These are phyloP conservation scores for Naganishia friedmannii DNA, from an alignment of 768 basidiomycete genomes.

Conservation along the genomic window DNA sequence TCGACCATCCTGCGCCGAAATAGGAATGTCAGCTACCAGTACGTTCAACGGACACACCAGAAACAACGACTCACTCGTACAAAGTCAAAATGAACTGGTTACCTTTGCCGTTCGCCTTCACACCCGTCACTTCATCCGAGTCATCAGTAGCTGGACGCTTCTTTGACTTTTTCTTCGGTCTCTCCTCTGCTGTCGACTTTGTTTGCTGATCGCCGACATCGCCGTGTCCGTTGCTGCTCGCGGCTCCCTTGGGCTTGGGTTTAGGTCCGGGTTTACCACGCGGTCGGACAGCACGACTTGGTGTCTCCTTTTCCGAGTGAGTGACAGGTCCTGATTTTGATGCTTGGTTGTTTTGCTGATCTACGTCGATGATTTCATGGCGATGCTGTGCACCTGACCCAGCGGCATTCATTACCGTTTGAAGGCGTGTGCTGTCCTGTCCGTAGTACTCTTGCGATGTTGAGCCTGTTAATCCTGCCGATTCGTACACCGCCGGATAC, in stretches of 20 bases:
- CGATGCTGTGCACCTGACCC: too few relatives aligned
- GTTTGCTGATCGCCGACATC: neutral
- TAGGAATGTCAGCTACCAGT: neutral
- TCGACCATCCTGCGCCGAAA: conserved; percentile 17
- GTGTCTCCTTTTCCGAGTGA: neutral
- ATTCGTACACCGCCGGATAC: neutral
- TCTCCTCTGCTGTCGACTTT: neutral
- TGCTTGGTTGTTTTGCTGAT: neutral
- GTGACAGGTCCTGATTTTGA: neutral
- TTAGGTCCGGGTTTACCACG: neutral
- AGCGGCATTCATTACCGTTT: neutral
- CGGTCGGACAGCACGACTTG: neutral
- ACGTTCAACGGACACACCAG: neutral
- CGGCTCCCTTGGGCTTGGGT: neutral
- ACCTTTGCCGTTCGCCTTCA: conserved; percentile 1
- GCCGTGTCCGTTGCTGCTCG: neutral
- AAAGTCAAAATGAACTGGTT: conserved; percentile 21
- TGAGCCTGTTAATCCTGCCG: neutral
- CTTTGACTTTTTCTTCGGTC: conserved; percentile 5
- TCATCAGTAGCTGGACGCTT: neutral
- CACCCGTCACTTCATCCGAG: neutral
- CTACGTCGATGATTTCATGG: neutral
- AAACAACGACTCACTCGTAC: neutral
- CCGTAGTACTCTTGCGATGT: neutral
- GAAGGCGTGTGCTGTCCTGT: neutral